phyloP scores from a whole-genome alignment of 2,329 filamentous ascomycete species.

The Pseudocercospora cruenta region DNA sequence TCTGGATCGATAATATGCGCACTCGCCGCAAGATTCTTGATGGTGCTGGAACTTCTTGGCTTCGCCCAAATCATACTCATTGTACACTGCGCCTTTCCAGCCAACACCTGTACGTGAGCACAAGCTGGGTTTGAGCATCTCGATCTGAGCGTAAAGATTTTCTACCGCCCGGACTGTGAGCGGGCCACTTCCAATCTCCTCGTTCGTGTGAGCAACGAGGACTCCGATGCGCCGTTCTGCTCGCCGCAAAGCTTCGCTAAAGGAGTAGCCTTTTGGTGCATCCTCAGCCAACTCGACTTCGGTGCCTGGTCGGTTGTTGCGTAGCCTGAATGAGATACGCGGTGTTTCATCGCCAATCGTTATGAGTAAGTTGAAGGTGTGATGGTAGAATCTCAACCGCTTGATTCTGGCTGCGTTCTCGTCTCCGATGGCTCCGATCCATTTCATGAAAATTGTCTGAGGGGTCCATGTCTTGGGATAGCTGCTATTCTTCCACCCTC shows the following conservation, averaged over 20 bases:
- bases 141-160: slow-evolving; percentile 3
- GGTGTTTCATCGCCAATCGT: slow-evolving; percentile 19
- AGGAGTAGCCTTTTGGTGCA: slow-evolving; percentile 2
- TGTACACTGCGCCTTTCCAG: slow-evolving; percentile 12
- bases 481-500: slow-evolving; percentile 20
- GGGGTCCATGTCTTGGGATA: slow-evolving; percentile 25
- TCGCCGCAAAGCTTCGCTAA: slow-evolving; percentile 10
- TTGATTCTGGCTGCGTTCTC: slow-evolving; percentile 26
- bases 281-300: slow-evolving; percentile 7
- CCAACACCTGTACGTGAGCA: slow-evolving; percentile 13
- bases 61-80: neutral
- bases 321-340: neutral
- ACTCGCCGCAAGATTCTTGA: slow-evolving; percentile 6
- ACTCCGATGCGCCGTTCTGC: neutral
- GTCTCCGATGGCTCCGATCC: slow-evolving; percentile 30
- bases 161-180: neutral
- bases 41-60: neutral
- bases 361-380: slow-evolving; percentile 24
- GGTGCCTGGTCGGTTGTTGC: neutral
- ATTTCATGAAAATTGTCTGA: slow-evolving; percentile 24
- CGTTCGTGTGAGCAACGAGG: neutral
- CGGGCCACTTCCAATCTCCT: neutral
- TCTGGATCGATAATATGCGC: slow-evolving; percentile 7
- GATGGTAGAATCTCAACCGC: slow-evolving; percentile 21
- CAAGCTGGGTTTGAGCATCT: slow-evolving; percentile 11